Evolutionary conservation across 495 filamentous ascomycete genomes (phyloP).

Genomic region (Penicillium manginii): DNA sequence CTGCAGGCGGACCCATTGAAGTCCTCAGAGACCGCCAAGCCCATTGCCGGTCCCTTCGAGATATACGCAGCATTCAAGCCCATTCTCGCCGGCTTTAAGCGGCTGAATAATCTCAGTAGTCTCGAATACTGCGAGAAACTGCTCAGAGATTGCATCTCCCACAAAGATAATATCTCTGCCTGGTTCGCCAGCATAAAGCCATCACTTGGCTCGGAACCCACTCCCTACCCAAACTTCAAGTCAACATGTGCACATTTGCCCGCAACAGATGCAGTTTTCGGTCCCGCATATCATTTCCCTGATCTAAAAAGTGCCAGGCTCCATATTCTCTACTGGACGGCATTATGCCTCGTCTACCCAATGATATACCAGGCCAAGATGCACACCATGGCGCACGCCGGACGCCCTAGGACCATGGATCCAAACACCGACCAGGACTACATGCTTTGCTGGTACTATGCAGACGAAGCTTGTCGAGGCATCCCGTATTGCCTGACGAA

Average conservation of each 20-base stretch:
- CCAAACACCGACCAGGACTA: slow-evolving; percentile 3
- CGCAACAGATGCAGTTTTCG: not conserved
- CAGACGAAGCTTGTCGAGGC: not conserved
- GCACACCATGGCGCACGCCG: not conserved
- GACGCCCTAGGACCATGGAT: not conserved
- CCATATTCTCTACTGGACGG: not conserved
- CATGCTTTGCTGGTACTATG: slow-evolving; percentile 2
- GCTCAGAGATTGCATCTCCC: not conserved
- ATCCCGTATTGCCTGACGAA: slow-evolving; percentile 1
- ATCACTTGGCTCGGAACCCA: not conserved
- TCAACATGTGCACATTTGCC: slow-evolving; percentile 1
- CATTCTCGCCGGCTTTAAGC: not conserved
- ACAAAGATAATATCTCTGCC: slow-evolving; percentile 1
- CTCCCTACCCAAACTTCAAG: slow-evolving; percentile 1
- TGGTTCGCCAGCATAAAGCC: not conserved
- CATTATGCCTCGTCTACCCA: not conserved
- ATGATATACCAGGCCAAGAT: slow-evolving; percentile 1
- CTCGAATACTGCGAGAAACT: not conserved
- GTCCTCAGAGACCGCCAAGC: not conserved
- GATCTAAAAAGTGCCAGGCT: not conserved
- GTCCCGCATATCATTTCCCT: not conserved
- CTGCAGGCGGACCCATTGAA: not conserved
- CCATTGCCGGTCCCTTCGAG: not conserved
- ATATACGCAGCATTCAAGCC: slow-evolving; percentile 3
- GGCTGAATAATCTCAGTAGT: not conserved